A percentile compares a stretch with the other conserved stretches of the same genome.
phyloP scores from a whole-genome alignment of 495 filamentous ascomycete species.

The Penicillium steckii region DNA sequence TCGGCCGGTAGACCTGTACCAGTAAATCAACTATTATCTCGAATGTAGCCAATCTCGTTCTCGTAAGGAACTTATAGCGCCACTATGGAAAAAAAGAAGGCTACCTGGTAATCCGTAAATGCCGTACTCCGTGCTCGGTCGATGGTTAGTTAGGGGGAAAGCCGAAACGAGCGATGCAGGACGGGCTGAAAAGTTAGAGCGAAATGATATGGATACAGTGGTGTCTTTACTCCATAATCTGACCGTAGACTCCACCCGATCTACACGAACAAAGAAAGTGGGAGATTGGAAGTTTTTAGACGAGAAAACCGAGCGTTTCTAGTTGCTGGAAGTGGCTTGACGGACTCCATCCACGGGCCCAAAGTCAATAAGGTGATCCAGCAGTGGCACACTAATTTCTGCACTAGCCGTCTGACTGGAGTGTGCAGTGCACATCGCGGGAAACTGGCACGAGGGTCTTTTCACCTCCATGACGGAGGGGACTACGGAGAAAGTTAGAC shows the following conservation, averaged over 20 bases:
- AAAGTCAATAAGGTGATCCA: not conserved
- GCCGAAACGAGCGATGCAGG: not conserved
- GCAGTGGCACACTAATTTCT: not conserved
- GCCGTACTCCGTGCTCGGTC: not conserved
- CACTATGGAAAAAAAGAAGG: not conserved
- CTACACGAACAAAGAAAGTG: not conserved
- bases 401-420: not conserved
- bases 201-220: not conserved
- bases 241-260: not conserved
- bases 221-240: not conserved
- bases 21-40: not conserved
- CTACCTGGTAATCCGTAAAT: too few species aligned
- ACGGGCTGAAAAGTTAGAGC: conserved; percentile 2
- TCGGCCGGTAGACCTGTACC: conserved; percentile 1
- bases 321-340: not conserved
- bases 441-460: conserved; percentile 1
- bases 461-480: not conserved
- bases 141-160: not conserved
- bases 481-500: too few species aligned
- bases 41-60: not conserved
- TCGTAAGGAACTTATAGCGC: not conserved
- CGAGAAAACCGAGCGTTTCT: not conserved
- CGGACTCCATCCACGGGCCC: not conserved
- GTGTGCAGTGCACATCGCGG: not conserved
- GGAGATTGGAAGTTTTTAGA: not conserved